Base-by-base conservation (phyloP, 2,329 filamentous ascomycete species). In the Nigrograna mackinnonii region DNA sequence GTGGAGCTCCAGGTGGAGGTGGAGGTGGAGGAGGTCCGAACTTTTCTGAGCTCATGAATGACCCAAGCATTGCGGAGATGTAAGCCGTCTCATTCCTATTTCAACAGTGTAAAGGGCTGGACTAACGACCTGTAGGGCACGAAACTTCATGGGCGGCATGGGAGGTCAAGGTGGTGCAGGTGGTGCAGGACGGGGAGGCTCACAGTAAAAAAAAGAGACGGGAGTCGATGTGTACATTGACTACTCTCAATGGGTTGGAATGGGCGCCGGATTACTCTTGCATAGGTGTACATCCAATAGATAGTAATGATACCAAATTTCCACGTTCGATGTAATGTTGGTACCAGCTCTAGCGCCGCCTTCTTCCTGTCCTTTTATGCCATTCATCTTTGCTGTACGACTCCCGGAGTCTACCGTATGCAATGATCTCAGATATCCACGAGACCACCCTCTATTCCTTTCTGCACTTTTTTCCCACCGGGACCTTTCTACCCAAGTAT, bases 51-150 rank as follows among this genome's bases (percentile, higher is more conserved):
- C 75, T 99, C 69, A 96, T 99, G 94, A 86, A 84, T 52, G 94
- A 99, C 67, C 94, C 94, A 35, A 87, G 75, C 66, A 86, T 99
- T 69, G 89, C 90, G 33, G 90, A 96, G 44, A 91, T 97, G 91
- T 95, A 73, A 88, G 88, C 83, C 4, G 6, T n/a, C n/a, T n/a
- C n/a, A 33, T 14, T 7, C 31, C 31, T 12, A 7, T 17, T 9
- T 7, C 31, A 17, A 11, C 18, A 11, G 9, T 11, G 9, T 11
- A 17, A 17, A 17, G 7, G 16, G 7, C 11, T 33, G 11, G 7
- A 20, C 46, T 49, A 28, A 46, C 19, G 13, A 20, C 4, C 31
- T 42, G 47, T 52, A 84, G 82, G 78, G 84, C 84, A 43, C 75
- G 79, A 54, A 85, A 84, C 65, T 80, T 87, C 66, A 86, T 87